These are phyloP conservation scores for Guadua angustifolia DNA, from an alignment of 176 grass and related monocot genomes.

Conservation along the genomic window DNA sequence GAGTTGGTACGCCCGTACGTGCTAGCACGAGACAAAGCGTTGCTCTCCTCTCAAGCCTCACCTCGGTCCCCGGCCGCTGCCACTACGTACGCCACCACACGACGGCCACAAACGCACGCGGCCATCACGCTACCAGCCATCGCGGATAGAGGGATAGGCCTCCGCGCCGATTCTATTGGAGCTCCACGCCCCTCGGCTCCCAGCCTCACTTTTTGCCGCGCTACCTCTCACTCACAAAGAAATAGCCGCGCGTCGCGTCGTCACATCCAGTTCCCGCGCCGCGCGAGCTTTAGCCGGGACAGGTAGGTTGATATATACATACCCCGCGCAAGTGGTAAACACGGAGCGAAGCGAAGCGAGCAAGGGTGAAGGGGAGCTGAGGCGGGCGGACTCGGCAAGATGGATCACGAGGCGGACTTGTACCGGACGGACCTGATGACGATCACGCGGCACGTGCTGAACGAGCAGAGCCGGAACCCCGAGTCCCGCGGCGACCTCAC, in stretches of 20 bases:
- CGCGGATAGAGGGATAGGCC: constrained; percentile 64
- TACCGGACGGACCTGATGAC: constrained; percentile 95
- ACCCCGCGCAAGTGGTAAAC: background rate
- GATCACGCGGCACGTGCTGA: constrained; percentile 88
- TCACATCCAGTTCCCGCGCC: background rate
- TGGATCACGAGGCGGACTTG: constrained; percentile 89
- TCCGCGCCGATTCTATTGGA: constrained; percentile 52
- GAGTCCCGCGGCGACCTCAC: constrained; percentile 91
- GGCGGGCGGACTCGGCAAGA: constrained; percentile 2
- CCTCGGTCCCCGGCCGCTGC: background rate
- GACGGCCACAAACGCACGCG: constrained; percentile 36
- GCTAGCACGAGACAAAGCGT: constrained; percentile 30
- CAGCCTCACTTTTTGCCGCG: constrained; percentile 43
- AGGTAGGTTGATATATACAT: background rate
- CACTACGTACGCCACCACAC: background rate
- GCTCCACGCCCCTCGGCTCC: constrained; percentile 37
- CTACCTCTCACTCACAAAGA: constrained; percentile 6
- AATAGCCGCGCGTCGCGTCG: constrained; percentile 19
- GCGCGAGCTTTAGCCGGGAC: background rate
- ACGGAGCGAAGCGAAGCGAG: background rate
- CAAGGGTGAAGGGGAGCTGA: background rate
- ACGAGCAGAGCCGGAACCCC: constrained; percentile 80
- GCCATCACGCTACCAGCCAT: constrained; percentile 38
- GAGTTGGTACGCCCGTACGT: background rate
- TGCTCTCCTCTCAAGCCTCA: background rate